Evolutionary conservation across 345 rosid genomes (phyloP).

Genomic region (Reutealis trisperma): DNA sequence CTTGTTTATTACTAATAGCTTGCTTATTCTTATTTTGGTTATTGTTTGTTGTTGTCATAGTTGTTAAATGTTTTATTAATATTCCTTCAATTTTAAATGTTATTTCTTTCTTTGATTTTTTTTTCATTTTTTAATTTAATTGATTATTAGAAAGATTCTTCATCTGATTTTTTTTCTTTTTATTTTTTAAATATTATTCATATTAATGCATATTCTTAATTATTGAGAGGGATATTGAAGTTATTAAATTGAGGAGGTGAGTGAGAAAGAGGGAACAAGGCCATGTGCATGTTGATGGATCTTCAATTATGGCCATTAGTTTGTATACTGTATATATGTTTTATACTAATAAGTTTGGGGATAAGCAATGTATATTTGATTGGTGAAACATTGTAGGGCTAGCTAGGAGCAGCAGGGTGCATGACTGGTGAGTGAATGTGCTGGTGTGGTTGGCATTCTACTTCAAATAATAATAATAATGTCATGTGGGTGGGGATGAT

Average conservation of each 20-base stretch:
- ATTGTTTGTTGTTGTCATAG: constrained; percentile 21
- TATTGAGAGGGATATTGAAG: neutral
- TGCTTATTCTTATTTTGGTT: constrained; percentile 24
- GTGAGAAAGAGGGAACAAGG: constrained; percentile 48
- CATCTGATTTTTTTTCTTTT: constrained; percentile 1
- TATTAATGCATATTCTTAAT: neutral
- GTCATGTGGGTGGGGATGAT: neutral
- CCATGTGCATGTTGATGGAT: constrained; percentile 64
- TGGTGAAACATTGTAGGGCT: constrained; percentile 17
- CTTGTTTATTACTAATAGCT: constrained; percentile 46
- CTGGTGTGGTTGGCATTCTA: constrained; percentile 17
- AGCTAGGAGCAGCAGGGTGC: neutral
- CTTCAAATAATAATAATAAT: neutral
- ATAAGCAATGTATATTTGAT: constrained; percentile 13
- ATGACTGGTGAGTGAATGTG: constrained; percentile 14
- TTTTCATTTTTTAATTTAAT: neutral
- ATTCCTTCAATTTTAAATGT: constrained; percentile 35
- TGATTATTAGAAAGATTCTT: constrained; percentile 32
- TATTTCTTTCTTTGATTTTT: neutral
- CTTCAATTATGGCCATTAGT: constrained; percentile 38
- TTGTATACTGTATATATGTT: constrained; percentile 1
- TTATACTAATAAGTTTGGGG: neutral
- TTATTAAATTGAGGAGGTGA: constrained; percentile 18
- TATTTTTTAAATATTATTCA: neutral
- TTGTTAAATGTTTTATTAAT: constrained; percentile 38